phyloP scores from a whole-genome alignment of 805 yeast species.

The Kazachstania martiniae region DNA sequence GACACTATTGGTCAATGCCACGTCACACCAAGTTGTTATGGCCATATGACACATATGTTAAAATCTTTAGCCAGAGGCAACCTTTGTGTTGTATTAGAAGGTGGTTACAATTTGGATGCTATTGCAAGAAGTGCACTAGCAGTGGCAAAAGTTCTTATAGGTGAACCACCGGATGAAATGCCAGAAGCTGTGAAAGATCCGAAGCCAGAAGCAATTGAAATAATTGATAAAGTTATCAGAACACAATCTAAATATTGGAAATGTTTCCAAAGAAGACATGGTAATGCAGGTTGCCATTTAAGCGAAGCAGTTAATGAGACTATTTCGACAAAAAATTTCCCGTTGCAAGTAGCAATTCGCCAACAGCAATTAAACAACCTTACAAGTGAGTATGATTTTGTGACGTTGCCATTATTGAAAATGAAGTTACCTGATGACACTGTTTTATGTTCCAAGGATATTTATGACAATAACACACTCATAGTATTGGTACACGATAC shows the following conservation, averaged over 20 bases:
- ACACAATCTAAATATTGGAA: constrained; percentile 84
- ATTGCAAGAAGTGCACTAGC: constrained; percentile 85
- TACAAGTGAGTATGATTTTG: constrained; percentile 44
- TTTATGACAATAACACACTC: constrained; percentile 53
- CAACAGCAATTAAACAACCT: constrained; percentile 53
- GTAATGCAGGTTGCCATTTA: constrained; percentile 33
- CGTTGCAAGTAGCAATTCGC: constrained; percentile 65
- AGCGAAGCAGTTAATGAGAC: constrained; percentile 27
- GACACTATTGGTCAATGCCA: constrained; percentile 95
- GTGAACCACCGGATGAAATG: constrained; percentile 87
- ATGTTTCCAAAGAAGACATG: constrained; percentile 55
- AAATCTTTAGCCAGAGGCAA: constrained; percentile 84
- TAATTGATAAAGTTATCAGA: constrained; percentile 68
- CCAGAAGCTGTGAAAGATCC: constrained; percentile 44
- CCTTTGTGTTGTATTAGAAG: constrained; percentile 83
- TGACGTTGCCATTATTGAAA: constrained; percentile 53
- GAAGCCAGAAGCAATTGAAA: constrained; percentile 63
- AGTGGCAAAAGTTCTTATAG: constrained; percentile 81
- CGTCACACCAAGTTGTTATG: constrained; percentile 91
- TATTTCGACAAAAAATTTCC: constrained; percentile 32
- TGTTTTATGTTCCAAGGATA: constrained; percentile 51
- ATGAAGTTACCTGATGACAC: constrained; percentile 27
- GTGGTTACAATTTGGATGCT: constrained; percentile 90
- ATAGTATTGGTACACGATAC: constrained; percentile 79
- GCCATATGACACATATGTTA: constrained; percentile 88